Conservation (phyloP, 768 basidiomycete species). For the Phallus indusiatus region DNA sequence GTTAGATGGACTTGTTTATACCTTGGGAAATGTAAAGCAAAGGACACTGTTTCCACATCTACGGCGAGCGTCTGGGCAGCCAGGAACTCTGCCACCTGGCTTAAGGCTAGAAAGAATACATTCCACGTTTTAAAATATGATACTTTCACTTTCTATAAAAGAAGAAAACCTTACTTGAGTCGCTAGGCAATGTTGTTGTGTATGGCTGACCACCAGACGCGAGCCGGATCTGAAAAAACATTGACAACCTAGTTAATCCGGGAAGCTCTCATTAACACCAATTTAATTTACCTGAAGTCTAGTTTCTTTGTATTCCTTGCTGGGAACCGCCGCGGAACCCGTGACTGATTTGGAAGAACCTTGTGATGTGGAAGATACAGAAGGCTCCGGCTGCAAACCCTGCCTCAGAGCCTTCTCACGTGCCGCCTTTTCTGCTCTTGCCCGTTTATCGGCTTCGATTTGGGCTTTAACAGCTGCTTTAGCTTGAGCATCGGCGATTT, state of each 20-base stretch:
- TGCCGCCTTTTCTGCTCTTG: conserved; percentile 79
- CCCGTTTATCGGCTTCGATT: conserved; percentile 89
- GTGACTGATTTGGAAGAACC: conserved; percentile 25
- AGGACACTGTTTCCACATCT: conserved; percentile 67
- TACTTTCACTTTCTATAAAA: neutral
- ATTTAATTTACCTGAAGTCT: conserved; percentile 47
- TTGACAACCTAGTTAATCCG: neutral
- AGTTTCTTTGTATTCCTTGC: conserved; percentile 79
- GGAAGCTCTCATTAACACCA: neutral
- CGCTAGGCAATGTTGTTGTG: conserved; percentile 72
- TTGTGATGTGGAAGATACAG: conserved; percentile 21
- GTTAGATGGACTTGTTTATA: conserved; percentile 21
- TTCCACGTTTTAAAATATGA: neutral
- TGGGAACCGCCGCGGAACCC: conserved; percentile 34
- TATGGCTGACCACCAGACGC: conserved; percentile 73
- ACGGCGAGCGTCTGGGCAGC: conserved; percentile 63
- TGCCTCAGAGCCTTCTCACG: conserved; percentile 88
- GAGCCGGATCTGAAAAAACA: conserved; percentile 54
- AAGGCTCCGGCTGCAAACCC: conserved; percentile 31
- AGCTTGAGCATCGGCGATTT: conserved; percentile 80
- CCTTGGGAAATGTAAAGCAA: conserved; percentile 84
- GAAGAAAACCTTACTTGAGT: conserved; percentile 48
- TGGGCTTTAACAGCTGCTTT: conserved; percentile 83
- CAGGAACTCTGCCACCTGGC: conserved; percentile 80
- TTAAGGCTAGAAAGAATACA: conserved; percentile 43